Evolutionary conservation across 2,329 filamentous ascomycete genomes (phyloP), one percentile per base, ranked within the genome.

Genomic region (Sporothrix humicola): DNA sequence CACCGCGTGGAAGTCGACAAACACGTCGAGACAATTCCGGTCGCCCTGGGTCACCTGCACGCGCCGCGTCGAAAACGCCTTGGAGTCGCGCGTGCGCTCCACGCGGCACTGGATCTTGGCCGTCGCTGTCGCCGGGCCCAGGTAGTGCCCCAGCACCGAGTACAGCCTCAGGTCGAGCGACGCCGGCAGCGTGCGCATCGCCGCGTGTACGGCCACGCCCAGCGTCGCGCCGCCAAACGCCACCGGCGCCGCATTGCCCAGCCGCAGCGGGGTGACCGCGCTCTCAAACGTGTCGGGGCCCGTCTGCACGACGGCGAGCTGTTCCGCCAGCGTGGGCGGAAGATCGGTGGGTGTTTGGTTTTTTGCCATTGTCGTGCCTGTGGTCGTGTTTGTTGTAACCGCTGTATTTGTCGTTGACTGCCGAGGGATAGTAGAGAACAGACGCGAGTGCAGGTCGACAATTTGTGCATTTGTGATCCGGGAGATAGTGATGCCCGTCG

Each of bases 51-150:
- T 37, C 2, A 61, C 58, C 58, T 61, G 58, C 58, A 61, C 58
- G 31, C 58, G 58, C 12, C 58, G 58, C 31, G 58, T 61, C 23
- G 58, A 37, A 61, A 61, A 61, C 26, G 58, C 26, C 58, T 61
- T 61, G 31, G 6, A n/a, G 58, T 61, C 58, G 58, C 58, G 58
- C 13, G 58, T 61, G 31, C 58, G 58, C 26, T 61, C 58, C 13
- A 61, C 58, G 31, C 31, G 58, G 58, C 56, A 61, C 13, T 17
- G 12, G 12, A 42, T n/a, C 31, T 9, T 13, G 13, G 58, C 26
- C 15, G 58, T 17, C 3, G 58, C 58, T 5, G 31, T 31, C 31
- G 31, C 31, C 31, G 12, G 58, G 31, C 12, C 58, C 58, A 61
- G 12, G 58, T 42, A 61, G 26, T 61, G 58, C 26, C 58, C 58